Evolutionary conservation across 352 stramenopile genomes (phyloP).

Genomic region (Phytopythium ostracodes): DNA sequence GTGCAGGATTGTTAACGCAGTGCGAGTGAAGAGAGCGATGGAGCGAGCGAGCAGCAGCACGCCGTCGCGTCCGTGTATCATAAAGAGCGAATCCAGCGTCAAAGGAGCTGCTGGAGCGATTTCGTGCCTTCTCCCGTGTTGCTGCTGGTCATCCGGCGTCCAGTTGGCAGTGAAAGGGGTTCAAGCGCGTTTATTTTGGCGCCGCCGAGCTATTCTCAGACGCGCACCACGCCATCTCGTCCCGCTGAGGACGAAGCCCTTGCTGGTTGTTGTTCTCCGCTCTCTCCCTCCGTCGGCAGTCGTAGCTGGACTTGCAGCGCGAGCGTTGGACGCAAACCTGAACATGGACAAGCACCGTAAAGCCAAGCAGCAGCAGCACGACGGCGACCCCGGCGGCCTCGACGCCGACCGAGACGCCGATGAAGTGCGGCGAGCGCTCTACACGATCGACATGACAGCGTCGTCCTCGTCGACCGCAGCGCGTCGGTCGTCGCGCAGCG

Average conservation of each 20-base stretch:
- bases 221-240: neutral
- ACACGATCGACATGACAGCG: neutral
- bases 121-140: too few species aligned
- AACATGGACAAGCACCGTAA: slow-evolving; percentile 33
- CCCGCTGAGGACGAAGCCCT: neutral
- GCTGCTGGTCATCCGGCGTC: too few species aligned
- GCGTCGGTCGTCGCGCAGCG: slow-evolving; percentile 20
- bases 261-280: neutral
- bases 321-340: neutral
- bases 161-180: too few species aligned
- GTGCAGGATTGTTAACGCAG: too few species aligned
- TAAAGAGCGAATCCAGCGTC: neutral
- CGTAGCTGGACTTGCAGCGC: neutral
- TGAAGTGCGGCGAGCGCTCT: slow-evolving; percentile 8
- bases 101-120: too few species aligned
- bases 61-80: neutral
- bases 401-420: neutral
- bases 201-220: neutral
- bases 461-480: neutral
- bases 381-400: slow-evolving; percentile 18
- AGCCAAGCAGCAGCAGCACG: slow-evolving; percentile 22
- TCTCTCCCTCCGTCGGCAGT: neutral
- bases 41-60: neutral
- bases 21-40: neutral
- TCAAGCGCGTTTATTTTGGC: neutral